Conservation (phyloP, 306 rosid genomes). For the Prinsepia uniflora region DNA sequence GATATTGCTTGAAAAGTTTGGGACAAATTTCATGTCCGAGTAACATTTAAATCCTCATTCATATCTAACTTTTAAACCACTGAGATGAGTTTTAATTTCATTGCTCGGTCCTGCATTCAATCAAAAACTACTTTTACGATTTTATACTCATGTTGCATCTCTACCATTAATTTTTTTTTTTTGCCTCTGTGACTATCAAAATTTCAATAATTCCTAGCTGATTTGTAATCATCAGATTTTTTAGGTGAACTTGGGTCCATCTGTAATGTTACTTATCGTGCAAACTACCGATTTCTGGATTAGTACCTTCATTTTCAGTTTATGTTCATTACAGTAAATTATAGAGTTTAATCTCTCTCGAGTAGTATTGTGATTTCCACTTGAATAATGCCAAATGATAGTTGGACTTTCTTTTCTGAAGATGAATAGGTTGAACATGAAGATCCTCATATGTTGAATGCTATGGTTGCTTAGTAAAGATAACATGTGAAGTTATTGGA, state of each 20-base stretch:
- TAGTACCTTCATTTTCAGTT: constrained; percentile 20
- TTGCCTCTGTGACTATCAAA: neutral
- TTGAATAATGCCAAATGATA: neutral
- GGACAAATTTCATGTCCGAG: neutral
- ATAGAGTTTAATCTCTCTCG: constrained; percentile 1
- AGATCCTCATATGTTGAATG: neutral
- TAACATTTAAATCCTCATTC: neutral
- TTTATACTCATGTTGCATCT: constrained; percentile 1
- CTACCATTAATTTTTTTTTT: neutral
- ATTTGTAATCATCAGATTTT: neutral
- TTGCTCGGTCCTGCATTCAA: neutral
- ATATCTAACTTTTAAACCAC: neutral
- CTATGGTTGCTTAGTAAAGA: neutral
- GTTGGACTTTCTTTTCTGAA: neutral
- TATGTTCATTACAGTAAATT: neutral
- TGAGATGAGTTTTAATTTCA: neutral
- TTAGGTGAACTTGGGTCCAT: too few relatives aligned
- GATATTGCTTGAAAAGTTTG: too few relatives aligned
- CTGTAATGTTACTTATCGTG: too few relatives aligned
- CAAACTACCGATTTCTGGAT: neutral
- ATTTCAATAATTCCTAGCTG: neutral
- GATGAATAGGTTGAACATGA: neutral
- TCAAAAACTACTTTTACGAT: neutral
- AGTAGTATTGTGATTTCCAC: neutral
- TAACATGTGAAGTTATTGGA: neutral